These are phyloP conservation scores for Plasmodium knowlesi DNA, from an alignment of 169 alveolate species.

Conservation along the genomic window DNA sequence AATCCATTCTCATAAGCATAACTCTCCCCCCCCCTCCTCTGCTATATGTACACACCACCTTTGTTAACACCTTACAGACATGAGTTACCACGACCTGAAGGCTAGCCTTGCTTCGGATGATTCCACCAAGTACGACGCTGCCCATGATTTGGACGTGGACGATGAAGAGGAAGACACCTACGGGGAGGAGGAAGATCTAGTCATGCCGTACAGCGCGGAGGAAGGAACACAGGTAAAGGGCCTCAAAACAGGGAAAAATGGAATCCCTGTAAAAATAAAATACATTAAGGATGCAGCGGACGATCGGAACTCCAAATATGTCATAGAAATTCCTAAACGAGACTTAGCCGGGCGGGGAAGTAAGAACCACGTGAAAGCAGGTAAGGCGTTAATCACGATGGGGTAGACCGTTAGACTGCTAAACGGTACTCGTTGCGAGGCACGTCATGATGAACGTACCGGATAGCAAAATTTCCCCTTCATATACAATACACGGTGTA, in stretches of 20 bases:
- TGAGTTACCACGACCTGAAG: slow-evolving; percentile 27
- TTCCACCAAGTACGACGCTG: neutral
- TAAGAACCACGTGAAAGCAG: slow-evolving; percentile 41
- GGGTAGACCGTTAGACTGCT: neutral
- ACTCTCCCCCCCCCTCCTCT: neutral
- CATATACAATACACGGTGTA: neutral
- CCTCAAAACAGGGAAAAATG: neutral
- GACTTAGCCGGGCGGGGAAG: slow-evolving; percentile 13
- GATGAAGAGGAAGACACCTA: neutral
- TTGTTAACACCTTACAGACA: neutral
- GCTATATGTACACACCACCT: neutral
- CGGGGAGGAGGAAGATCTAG: neutral
- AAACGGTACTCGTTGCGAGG: neutral
- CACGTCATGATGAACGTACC: neutral
- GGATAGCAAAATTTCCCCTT: neutral
- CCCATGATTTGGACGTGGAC: neutral
- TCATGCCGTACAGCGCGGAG: neutral
- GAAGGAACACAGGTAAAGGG: neutral
- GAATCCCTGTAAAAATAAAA: slow-evolving; percentile 65
- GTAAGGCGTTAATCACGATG: neutral
- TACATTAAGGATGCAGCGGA: slow-evolving; percentile 35
- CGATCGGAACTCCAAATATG: slow-evolving; percentile 67
- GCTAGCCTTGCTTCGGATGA: neutral
- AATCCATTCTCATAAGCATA: neutral
- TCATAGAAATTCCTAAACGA: slow-evolving; percentile 52